Conservation (phyloP, 2,329 filamentous ascomycete species). For the Aaosphaeria pasadenensis region DNA sequence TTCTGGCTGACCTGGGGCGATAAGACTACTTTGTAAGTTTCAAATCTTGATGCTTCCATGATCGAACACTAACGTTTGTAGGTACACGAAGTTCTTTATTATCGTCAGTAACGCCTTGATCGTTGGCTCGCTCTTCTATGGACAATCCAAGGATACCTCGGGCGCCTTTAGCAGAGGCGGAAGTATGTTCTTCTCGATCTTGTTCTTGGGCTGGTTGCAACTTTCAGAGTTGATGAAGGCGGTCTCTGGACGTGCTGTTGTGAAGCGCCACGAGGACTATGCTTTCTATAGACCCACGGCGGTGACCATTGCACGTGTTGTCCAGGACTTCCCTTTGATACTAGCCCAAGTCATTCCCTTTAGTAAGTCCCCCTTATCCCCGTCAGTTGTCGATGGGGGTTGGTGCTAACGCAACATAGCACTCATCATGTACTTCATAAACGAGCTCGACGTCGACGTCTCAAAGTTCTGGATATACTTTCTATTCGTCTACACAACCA, state of each 20-base stretch:
- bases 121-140: constrained; percentile 77
- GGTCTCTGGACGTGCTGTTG: constrained; percentile 68
- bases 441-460: constrained; percentile 55
- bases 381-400: background rate
- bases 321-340: constrained; percentile 62
- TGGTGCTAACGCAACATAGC: constrained; percentile 12
- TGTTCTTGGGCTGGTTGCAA: constrained; percentile 69
- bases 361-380: constrained; percentile 12
- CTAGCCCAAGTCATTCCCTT: constrained; percentile 59
- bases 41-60: background rate
- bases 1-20: constrained; percentile 78
- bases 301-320: constrained; percentile 58
- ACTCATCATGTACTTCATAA: constrained; percentile 66
- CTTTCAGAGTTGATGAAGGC: constrained; percentile 76
- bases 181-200: constrained; percentile 63
- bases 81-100: constrained; percentile 72
- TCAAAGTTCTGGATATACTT: constrained; percentile 66
- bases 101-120: constrained; percentile 73
- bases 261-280: constrained; percentile 64
- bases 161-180: constrained; percentile 64
- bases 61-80: background rate
- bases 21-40: constrained; percentile 61
- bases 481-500: constrained; percentile 62
- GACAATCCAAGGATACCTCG: constrained; percentile 55
- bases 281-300: constrained; percentile 69